Percentiles rank a stretch among this genome's conserved stretches.
Evolutionary conservation across 192 early-diverging fungal genomes (phyloP).

Genomic region (Backusella psychrophila): DNA sequence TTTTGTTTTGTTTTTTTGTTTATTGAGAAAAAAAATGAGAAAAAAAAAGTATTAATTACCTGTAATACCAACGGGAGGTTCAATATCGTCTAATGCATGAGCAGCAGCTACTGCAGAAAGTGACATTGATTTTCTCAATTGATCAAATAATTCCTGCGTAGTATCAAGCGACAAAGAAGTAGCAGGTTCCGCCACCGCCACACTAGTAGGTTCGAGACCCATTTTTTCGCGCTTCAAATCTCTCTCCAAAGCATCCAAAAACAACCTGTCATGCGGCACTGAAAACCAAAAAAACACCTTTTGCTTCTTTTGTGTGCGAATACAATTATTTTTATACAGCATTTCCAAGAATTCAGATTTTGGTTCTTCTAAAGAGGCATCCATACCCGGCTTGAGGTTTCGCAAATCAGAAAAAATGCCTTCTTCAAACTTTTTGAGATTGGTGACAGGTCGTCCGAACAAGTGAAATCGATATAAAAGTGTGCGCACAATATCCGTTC

Average conservation of each 20-base stretch:
- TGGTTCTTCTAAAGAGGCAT: slow-evolving; percentile 90
- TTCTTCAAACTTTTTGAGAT: slow-evolving; percentile 97
- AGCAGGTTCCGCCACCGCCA: slow-evolving; percentile 63
- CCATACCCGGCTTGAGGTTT: slow-evolving; percentile 90
- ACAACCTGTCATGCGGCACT: slow-evolving; percentile 91
- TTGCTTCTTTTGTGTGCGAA: slow-evolving; percentile 98
- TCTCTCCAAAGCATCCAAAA: slow-evolving; percentile 93
- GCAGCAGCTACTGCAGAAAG: slow-evolving; percentile 25
- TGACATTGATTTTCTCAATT: slow-evolving; percentile 43
- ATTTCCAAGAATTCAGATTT: slow-evolving; percentile 93
- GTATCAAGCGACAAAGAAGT: slow-evolving; percentile 59
- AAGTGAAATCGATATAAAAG: slow-evolving; percentile 90
- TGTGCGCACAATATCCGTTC: slow-evolving; percentile 92
- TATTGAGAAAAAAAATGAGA: neutral
- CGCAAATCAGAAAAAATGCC: slow-evolving; percentile 95
- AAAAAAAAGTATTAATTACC: neutral
- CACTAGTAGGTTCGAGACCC: slow-evolving; percentile 80
- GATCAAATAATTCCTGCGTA: slow-evolving; percentile 55
- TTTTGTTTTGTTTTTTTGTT: neutral
- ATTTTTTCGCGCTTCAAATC: slow-evolving; percentile 93
- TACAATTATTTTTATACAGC: slow-evolving; percentile 93
- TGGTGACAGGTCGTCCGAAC: slow-evolving; percentile 82
- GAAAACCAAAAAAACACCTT: slow-evolving; percentile 98
- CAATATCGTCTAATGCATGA: slow-evolving; percentile 22
- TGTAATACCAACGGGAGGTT: neutral